Evolutionary conservation across 495 filamentous ascomycete genomes (phyloP), one percentile per base, ranked within the genome.

Genomic region (Zalerion maritima): DNA sequence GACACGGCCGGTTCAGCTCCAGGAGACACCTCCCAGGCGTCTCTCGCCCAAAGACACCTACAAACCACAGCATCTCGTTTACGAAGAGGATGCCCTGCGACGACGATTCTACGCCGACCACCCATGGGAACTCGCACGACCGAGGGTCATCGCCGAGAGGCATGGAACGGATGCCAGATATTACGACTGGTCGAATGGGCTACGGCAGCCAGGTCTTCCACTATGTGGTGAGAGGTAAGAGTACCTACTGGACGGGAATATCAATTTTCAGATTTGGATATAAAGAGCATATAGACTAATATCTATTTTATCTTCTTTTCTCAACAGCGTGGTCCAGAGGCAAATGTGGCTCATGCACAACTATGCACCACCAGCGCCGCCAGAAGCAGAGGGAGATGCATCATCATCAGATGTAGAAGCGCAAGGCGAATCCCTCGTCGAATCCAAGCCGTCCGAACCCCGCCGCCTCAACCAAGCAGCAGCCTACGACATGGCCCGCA

Each of bases 61-160:
- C 57, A 67, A 74, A 42, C 89, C 89, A 4, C 69, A 83, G 28
- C 46, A 60, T 32, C 72, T 97, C 29, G 62, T 62, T 30, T 91
- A 85, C 50, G 80, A 83, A 26, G 89, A 97, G 52, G 91, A 97
- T 51, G 54, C 62, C 37, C 59, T 96, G 41, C 75, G 89, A 28
- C 59, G 45, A 32, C 58, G 77, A 16, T 97, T 96, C 60, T 96
- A 78, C 59, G 64, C 62, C 36, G 86, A 97, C 52, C 89, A 97
- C 55, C 89, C 89, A 3, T 97, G 89, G 89, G 89, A 97, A 50
- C 62, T 97, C 44, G 89, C 91, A 17, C 67, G 89, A 38, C 89
- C 89, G 29, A 66, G 75, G 40, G 64, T 94, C 37, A 52, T 97
- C 15, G 57, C 94, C 8, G 89, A 97, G 56, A 66, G 73, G 43